phyloP scores from a whole-genome alignment of 768 basidiomycete species.

The Sistotremastrum suecicum region DNA sequence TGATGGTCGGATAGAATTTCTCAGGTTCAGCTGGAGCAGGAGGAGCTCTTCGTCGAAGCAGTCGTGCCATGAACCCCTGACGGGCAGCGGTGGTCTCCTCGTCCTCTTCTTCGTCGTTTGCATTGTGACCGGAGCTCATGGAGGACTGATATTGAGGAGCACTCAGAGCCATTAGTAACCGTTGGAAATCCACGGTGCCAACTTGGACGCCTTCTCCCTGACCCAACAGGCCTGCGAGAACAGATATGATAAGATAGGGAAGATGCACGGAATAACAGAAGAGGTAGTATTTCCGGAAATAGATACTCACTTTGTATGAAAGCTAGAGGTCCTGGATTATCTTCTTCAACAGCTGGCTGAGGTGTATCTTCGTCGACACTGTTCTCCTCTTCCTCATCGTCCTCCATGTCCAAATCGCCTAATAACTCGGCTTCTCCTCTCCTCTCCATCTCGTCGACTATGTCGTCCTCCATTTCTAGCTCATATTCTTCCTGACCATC shows the following conservation, averaged over 20 bases:
- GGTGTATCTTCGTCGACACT: neutral
- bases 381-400: slow-evolving; percentile 5
- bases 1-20: slow-evolving; percentile 26
- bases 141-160: no score
- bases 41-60: neutral
- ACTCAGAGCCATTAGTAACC: no score
- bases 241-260: no score
- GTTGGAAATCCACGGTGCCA: no score
- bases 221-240: no score
- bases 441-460: slow-evolving; percentile 14
- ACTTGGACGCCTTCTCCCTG: no score
- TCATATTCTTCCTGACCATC: slow-evolving; percentile 8
- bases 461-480: slow-evolving; percentile 14
- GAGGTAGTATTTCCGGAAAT: no score
- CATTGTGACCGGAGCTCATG: slow-evolving; percentile 17
- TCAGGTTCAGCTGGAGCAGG: slow-evolving; percentile 8
- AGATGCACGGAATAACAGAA: no score
- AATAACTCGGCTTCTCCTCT: slow-evolving; percentile 1
- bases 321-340: no score
- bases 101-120: slow-evolving; percentile 22
- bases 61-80: neutral
- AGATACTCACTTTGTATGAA: no score
- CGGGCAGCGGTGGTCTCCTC: slow-evolving; percentile 8
- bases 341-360: no score
- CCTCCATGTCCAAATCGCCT: neutral